phyloP scores from a whole-genome alignment of 179 eudicot genomes.

The Drosera spatulata region DNA sequence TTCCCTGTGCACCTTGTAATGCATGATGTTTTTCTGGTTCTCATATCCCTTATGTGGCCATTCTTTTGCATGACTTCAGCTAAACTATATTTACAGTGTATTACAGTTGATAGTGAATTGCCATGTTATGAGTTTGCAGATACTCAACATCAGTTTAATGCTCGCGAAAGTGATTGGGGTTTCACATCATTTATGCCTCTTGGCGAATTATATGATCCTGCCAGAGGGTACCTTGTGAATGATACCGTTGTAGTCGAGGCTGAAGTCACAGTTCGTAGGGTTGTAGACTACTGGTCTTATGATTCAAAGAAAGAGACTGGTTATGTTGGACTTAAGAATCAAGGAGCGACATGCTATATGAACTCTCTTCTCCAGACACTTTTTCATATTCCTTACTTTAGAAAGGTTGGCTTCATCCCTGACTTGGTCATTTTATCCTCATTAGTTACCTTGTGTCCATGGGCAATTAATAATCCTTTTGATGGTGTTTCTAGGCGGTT shows the following conservation, averaged over 20 bases:
- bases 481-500: conserved; percentile 48
- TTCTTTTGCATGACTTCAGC: too few species aligned
- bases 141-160: conserved; percentile 80
- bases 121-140: conserved; percentile 29
- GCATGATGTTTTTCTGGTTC: too few species aligned
- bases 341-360: conserved; percentile 96
- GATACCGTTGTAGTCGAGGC: conserved; percentile 75
- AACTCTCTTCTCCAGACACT: conserved; percentile 84
- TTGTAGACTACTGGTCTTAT: conserved; percentile 62
- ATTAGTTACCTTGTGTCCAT: too few species aligned
- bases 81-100: too few species aligned
- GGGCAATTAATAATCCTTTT: neutral
- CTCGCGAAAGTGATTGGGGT: conserved; percentile 93
- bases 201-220: conserved; percentile 74
- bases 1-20: too few species aligned
- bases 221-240: conserved; percentile 60
- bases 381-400: conserved; percentile 82
- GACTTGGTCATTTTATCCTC: neutral
- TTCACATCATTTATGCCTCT: conserved; percentile 87
- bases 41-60: too few species aligned
- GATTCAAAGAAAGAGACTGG: conserved; percentile 96
- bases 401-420: conserved; percentile 46
- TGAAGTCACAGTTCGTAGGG: conserved; percentile 73
- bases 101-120: neutral
- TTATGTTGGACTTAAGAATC: conserved; percentile 90